phyloP scores from a whole-genome alignment of 257 asterid species.

The Oldenlandia corymbosa region DNA sequence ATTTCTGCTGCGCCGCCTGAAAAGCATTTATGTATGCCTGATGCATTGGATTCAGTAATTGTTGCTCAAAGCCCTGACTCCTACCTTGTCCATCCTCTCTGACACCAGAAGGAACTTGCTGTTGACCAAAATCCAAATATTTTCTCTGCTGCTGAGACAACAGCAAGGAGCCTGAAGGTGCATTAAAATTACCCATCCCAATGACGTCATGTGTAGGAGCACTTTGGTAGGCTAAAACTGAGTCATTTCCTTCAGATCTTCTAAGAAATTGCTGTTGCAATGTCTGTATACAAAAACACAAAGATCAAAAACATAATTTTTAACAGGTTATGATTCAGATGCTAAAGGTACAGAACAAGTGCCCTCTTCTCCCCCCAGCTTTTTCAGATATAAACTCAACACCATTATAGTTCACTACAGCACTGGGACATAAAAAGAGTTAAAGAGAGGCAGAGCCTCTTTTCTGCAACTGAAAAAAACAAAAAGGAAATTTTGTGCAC shows the following conservation, averaged over 20 bases:
- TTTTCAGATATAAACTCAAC: background rate
- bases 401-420: background rate
- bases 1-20: slow-evolving; percentile 76
- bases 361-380: too few relatives aligned
- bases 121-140: slow-evolving; percentile 68
- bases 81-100: slow-evolving; percentile 67
- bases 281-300: slow-evolving; percentile 36
- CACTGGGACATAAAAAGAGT: background rate
- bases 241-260: slow-evolving; percentile 84
- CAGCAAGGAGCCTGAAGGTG: slow-evolving; percentile 66
- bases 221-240: slow-evolving; percentile 69
- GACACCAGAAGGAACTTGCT: slow-evolving; percentile 55
- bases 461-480: too few relatives aligned
- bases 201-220: slow-evolving; percentile 59
- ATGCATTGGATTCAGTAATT: slow-evolving; percentile 60
- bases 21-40: slow-evolving; percentile 83
- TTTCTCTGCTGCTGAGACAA: slow-evolving; percentile 73
- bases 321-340: too few relatives aligned
- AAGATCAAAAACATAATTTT: background rate
- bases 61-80: slow-evolving; percentile 81
- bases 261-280: slow-evolving; percentile 72
- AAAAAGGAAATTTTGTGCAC: background rate
- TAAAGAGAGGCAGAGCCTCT: background rate
- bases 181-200: slow-evolving; percentile 57
- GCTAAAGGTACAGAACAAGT: too few relatives aligned